Evolutionary conservation across 257 asterid species (phyloP).

Genomic region (Pogostemon cablin): DNA sequence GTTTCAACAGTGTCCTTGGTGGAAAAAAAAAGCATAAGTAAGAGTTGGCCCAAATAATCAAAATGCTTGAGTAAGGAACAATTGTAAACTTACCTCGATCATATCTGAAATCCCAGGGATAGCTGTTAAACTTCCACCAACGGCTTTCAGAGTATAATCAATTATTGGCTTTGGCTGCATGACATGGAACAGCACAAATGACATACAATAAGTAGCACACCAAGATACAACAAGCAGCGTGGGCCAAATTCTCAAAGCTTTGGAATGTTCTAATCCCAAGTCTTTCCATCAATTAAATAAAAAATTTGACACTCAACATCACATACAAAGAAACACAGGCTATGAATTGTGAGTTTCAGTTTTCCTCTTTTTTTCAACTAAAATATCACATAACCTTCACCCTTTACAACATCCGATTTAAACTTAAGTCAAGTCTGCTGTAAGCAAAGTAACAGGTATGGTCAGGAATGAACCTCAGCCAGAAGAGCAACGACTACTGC

Average conservation of each 20-base stretch:
- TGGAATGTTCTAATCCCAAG: background rate
- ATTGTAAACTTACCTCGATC: slow-evolving; percentile 76
- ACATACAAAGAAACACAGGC: background rate
- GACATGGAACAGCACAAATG: slow-evolving; percentile 30
- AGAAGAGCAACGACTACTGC: slow-evolving; percentile 99
- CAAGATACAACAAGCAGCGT: background rate
- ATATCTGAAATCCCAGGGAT: slow-evolving; percentile 94
- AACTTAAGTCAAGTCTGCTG: background rate
- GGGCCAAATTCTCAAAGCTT: slow-evolving; percentile 9
- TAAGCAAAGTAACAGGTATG: slow-evolving; percentile 1
- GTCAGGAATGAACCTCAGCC: slow-evolving; percentile 66
- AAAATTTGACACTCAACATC: background rate
- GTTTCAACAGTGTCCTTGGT: slow-evolving; percentile 83
- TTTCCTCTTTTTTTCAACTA: slow-evolving; percentile 3
- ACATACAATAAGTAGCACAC: slow-evolving; percentile 13
- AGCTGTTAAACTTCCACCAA: slow-evolving; percentile 98
- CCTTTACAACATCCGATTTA: slow-evolving; percentile 10
- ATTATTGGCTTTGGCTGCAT: slow-evolving; percentile 93
- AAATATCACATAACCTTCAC: background rate
- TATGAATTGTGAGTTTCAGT: background rate
- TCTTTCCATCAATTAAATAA: slow-evolving; percentile 21
- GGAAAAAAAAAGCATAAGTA: slow-evolving; percentile 16
- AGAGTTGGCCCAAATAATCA: slow-evolving; percentile 36
- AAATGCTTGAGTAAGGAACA: slow-evolving; percentile 10
- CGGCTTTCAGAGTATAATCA: slow-evolving; percentile 91